Conservation (phyloP, 2,329 filamentous ascomycete species). For the Emergomyces pasteurianus region DNA sequence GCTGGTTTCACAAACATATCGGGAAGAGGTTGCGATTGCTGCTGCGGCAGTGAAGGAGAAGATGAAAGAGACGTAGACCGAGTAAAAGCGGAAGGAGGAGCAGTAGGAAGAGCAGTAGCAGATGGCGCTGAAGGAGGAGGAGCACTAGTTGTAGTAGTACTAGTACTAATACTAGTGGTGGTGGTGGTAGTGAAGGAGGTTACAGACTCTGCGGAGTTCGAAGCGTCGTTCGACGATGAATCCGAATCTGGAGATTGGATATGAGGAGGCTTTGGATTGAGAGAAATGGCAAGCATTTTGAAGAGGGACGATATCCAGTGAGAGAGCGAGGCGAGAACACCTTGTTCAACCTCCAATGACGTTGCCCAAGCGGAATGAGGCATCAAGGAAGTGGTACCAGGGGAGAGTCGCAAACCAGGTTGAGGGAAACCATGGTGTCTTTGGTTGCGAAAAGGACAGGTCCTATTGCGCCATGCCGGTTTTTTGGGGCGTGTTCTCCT, state of each 20-base stretch:
- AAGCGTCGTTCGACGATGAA: neutral
- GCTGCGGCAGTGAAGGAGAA: neutral
- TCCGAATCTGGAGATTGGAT: neutral
- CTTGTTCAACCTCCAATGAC: neutral
- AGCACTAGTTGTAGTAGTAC: too few species aligned
- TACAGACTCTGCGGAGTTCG: neutral
- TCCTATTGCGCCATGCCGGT: constrained; percentile 4
- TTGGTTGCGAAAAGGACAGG: constrained; percentile 8
- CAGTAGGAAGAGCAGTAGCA: too few species aligned
- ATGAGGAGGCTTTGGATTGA: constrained; percentile 1
- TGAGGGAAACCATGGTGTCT: neutral
- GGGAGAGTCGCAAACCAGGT: neutral
- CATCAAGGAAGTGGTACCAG: neutral
- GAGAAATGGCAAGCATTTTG: constrained; percentile 2
- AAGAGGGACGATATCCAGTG: constrained; percentile 1
- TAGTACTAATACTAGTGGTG: too few species aligned
- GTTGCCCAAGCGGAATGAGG: neutral
- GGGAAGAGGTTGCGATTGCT: neutral
- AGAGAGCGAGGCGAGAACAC: neutral
- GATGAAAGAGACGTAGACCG: neutral
- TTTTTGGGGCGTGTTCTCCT: neutral
- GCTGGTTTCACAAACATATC: neutral
- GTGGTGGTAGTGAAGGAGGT: neutral
- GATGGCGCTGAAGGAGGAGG: too few species aligned
- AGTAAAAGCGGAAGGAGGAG: neutral